Percentiles rank a stretch among this genome's conserved stretches.
Conservation (phyloP, 352 stramenopile species). For the Globisporangium yorkense region DNA sequence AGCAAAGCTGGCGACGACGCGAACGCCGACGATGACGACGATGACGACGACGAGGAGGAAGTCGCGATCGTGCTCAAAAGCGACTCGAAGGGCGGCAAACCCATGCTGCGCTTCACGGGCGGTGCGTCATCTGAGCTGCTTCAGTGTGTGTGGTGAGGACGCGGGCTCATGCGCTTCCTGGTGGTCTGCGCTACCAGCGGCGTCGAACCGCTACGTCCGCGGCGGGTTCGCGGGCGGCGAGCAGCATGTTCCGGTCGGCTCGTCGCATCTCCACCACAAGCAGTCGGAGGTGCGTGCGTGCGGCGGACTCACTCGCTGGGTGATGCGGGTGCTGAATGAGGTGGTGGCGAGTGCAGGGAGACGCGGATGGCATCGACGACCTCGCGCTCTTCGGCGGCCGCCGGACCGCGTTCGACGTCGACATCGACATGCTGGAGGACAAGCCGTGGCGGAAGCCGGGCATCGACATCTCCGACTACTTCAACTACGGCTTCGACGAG, state of each 20-base stretch:
- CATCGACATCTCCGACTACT: slow-evolving; percentile 92
- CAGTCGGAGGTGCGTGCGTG: slow-evolving; percentile 14
- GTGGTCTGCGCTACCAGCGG: not conserved
- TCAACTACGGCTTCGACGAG: slow-evolving; percentile 93
- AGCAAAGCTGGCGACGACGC: slow-evolving; percentile 1
- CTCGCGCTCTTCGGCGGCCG: slow-evolving; percentile 72
- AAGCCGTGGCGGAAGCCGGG: slow-evolving; percentile 88
- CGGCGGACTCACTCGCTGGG: not conserved
- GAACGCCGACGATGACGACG: slow-evolving; percentile 43
- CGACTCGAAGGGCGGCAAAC: slow-evolving; percentile 56
- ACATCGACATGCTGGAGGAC: slow-evolving; percentile 90
- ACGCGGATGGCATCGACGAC: slow-evolving; percentile 53
- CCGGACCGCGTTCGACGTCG: slow-evolving; percentile 88
- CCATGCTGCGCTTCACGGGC: slow-evolving; percentile 72
- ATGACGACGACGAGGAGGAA: slow-evolving; percentile 79
- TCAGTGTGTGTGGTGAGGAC: not conserved
- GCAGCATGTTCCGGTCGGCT: slow-evolving; percentile 28
- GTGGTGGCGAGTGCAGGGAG: slow-evolving; percentile 7
- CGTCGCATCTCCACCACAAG: slow-evolving; percentile 17
- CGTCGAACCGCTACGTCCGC: slow-evolving; percentile 72
- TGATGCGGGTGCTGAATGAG: not conserved
- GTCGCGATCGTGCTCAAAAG: slow-evolving; percentile 75
- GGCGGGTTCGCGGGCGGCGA: slow-evolving; percentile 34
- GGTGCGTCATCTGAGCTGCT: slow-evolving; percentile 9
- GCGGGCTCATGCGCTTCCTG: not conserved